Evolutionary conservation across 768 basidiomycete genomes (phyloP).

Genomic region (Serendipita sp.): DNA sequence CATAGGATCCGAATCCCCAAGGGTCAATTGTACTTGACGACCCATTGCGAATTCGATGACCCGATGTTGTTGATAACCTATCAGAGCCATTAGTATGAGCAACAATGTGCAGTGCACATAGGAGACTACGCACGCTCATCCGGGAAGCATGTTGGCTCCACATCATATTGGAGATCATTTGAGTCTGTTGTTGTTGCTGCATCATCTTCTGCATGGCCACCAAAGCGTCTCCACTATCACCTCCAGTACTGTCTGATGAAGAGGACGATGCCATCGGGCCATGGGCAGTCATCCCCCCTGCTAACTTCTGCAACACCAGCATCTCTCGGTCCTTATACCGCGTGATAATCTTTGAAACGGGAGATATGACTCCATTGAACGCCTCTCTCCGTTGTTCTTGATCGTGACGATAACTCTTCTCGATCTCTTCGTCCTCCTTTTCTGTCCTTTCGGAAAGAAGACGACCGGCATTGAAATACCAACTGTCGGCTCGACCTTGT

Average conservation of each 20-base stretch:
- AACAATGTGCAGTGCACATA: not conserved
- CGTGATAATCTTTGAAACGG: not conserved
- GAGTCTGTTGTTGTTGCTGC: conserved; percentile 2
- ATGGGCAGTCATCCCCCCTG: not conserved
- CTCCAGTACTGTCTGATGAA: not conserved
- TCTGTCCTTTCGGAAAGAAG: not conserved
- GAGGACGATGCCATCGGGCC: not conserved
- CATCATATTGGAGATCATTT: conserved; percentile 6
- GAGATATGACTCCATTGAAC: not conserved
- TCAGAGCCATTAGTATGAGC: not conserved
- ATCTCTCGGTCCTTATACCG: conserved; percentile 3
- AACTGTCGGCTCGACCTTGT: not conserved
- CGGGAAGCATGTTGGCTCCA: conserved; percentile 1
- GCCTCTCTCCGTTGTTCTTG: not conserved
- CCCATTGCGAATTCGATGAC: not conserved
- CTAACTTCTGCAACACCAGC: not conserved
- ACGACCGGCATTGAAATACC: not conserved
- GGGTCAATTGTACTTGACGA: not conserved
- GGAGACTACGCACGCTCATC: not conserved
- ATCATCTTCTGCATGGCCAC: conserved; percentile 2
- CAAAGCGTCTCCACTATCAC: not conserved
- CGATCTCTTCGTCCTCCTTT: not conserved
- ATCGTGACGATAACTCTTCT: not conserved
- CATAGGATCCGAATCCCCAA: no score
- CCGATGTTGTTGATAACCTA: conserved; percentile 4